phyloP scores from a whole-genome alignment of 2,329 filamentous ascomycete species.

The Mariannaea sp. region DNA sequence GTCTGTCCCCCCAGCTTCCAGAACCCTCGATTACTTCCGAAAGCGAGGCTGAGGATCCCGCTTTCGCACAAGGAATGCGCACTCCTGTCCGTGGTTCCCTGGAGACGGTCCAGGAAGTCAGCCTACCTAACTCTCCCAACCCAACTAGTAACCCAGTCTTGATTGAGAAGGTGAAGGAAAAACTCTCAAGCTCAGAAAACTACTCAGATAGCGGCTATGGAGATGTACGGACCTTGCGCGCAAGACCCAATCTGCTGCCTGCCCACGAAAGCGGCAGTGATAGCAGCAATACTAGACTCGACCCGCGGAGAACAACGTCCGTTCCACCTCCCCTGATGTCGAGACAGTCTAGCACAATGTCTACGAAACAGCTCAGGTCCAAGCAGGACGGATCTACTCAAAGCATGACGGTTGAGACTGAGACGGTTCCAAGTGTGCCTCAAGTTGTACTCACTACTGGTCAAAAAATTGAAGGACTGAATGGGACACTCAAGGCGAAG shows the following conservation, averaged over 20 bases:
- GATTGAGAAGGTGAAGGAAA: slow-evolving; percentile 58
- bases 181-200: slow-evolving; percentile 48
- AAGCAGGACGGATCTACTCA: slow-evolving; percentile 79
- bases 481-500: slow-evolving; percentile 80
- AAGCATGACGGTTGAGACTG: slow-evolving; percentile 97
- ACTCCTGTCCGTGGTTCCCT: slow-evolving; percentile 68
- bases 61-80: slow-evolving; percentile 56
- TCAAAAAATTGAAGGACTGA: slow-evolving; percentile 65
- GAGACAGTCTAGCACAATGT: slow-evolving; percentile 67
- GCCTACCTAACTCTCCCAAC: slow-evolving; percentile 72
- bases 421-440: slow-evolving; percentile 89
- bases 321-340: slow-evolving; percentile 59
- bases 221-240: slow-evolving; percentile 50
- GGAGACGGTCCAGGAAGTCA: slow-evolving; percentile 91
- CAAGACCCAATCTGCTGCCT: slow-evolving; percentile 52
- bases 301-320: slow-evolving; percentile 50
- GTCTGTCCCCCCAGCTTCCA: slow-evolving; percentile 52
- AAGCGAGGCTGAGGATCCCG: slow-evolving; percentile 57
- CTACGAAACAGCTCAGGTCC: slow-evolving; percentile 69
- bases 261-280: slow-evolving; percentile 69
- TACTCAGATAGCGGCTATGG: slow-evolving; percentile 49
- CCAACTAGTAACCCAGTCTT: slow-evolving; percentile 50
- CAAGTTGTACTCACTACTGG: slow-evolving; percentile 75
- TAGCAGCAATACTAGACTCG: slow-evolving; percentile 57
- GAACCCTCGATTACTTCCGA: slow-evolving; percentile 50